Base-by-base conservation (phyloP, 1,139 yeast genomes). In the Saccharomyces pastorianus region DNA sequence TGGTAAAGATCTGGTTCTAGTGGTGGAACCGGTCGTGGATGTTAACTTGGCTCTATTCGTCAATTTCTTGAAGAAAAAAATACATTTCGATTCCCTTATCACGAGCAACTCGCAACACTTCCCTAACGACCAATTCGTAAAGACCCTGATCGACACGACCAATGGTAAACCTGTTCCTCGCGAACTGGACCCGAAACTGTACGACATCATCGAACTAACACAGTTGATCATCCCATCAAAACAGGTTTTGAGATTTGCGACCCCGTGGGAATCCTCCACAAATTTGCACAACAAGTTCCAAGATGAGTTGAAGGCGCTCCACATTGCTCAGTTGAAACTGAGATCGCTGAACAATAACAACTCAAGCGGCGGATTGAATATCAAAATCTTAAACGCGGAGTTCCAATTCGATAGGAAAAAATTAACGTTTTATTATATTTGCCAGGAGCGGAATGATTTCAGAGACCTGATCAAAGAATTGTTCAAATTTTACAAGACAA, bases 331-430 rank as follows among this genome's bases (percentile, higher is more conserved):
- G n/a, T 52, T 67, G 32, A 73, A 72, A 56, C 56, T 73, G 44
- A 67, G 67, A 48, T 61, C 69, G 4, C 59, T 68, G 53, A 67
- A 67, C 34, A 50, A 46, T 8, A 50, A 25, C 31, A 42, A 29
- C 38, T 32, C 32, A 9, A 38, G 29, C 11, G 28, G 38, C 17
- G 38, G 44, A 4, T 56, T 64, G 55, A 73, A 65, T 49, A 81
- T 82, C 73, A 72, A 71, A 46, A 79, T 82, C 8, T 65, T 81
- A 41, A 83, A 88, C 67, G 95, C 96, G 1, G 99, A 93, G 72
- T 93, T 89, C 69, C 99, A 93, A 71, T 89, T 90, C 76, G 99
- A 95, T 70, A 84, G 95, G 63, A 84, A 95, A 65, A 93, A 95
- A 72, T 77, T 93, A 66, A 93, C 96, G 2, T 91, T 93, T 68